A percentile compares a stretch with the other conserved stretches of the same genome.
Conservation (phyloP, 2,329 filamentous ascomycete species). For the Pezizomycotina sp. region DNA sequence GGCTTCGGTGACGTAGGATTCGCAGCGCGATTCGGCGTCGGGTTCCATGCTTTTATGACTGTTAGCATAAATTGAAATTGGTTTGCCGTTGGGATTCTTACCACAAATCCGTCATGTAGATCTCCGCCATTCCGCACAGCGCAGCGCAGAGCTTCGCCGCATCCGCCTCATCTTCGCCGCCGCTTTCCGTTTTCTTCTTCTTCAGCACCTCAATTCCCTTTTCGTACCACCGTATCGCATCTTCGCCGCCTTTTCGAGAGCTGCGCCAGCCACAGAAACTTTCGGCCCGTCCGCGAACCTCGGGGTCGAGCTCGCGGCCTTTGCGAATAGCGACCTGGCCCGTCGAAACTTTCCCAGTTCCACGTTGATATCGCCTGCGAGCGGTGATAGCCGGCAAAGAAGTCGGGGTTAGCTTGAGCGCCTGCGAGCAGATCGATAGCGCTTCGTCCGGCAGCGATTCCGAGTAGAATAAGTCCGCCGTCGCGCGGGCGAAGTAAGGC, state of each 20-base stretch:
- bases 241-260: constrained; percentile 54
- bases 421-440: constrained; percentile 15
- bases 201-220: constrained; percentile 57
- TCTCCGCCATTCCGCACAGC: constrained; percentile 85
- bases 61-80: neutral
- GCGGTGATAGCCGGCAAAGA: constrained; percentile 48
- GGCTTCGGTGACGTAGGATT: constrained; percentile 77
- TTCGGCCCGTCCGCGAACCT: constrained; percentile 73
- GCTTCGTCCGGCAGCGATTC: constrained; percentile 18
- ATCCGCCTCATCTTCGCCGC: constrained; percentile 42
- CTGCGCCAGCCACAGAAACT: constrained; percentile 89
- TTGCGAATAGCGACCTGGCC: constrained; percentile 54
- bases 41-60: constrained; percentile 46
- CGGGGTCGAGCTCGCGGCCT: constrained; percentile 61
- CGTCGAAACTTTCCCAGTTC: constrained; percentile 66
- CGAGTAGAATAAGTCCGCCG: constrained; percentile 9
- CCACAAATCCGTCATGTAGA: constrained; percentile 97
- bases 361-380: constrained; percentile 66
- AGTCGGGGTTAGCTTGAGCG: constrained; percentile 17
- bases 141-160: constrained; percentile 70
- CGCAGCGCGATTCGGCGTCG: constrained; percentile 77
- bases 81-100: constrained; percentile 32
- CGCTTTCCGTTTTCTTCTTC: constrained; percentile 30
- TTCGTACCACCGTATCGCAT: constrained; percentile 52
- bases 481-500: too few species aligned